These are phyloP conservation scores for Pythium pectinolyticum DNA, from an alignment of 352 stramenopile genomes.

Conservation along the genomic window DNA sequence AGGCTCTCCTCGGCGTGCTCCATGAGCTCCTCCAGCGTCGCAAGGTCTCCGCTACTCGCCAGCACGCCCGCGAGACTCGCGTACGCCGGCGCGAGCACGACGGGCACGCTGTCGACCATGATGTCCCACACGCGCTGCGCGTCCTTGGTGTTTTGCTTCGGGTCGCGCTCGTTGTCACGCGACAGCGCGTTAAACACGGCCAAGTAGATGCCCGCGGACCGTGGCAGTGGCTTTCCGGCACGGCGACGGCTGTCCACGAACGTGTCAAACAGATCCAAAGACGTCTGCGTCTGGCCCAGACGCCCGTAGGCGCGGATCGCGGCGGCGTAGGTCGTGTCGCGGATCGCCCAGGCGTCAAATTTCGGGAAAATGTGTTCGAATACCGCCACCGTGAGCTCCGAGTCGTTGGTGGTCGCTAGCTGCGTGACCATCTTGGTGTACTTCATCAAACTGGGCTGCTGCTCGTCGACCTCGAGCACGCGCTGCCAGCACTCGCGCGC, in stretches of 20 bases:
- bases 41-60: conserved; percentile 68
- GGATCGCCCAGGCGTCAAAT: conserved; percentile 49
- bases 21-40: conserved; percentile 66
- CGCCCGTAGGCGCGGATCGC: conserved; percentile 74
- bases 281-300: conserved; percentile 58
- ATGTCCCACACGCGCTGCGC: conserved; percentile 76
- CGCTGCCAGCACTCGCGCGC: conserved; percentile 72
- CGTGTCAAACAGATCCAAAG: conserved; percentile 70
- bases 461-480: conserved; percentile 53
- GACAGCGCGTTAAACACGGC: conserved; percentile 84
- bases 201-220: conserved; percentile 62
- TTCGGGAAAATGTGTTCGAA: conserved; percentile 59
- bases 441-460: conserved; percentile 42
- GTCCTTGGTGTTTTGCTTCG: conserved; percentile 65
- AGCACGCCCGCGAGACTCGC: conserved; percentile 83
- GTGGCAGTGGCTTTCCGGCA: conserved; percentile 29
- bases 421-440: conserved; percentile 68
- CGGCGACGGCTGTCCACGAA: conserved; percentile 52
- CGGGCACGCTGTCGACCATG: conserved; percentile 64
- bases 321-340: conserved; percentile 54
- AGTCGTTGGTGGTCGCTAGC: conserved; percentile 58
- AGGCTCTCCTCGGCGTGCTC: conserved; percentile 44
- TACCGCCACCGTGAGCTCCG: conserved; percentile 55
- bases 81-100: conserved; percentile 71
- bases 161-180: conserved; percentile 58